Percentiles rank a stretch among this genome's conserved stretches.
Evolutionary conservation across 257 asterid species (phyloP).

Genomic region (Fraxinus excelsior): DNA sequence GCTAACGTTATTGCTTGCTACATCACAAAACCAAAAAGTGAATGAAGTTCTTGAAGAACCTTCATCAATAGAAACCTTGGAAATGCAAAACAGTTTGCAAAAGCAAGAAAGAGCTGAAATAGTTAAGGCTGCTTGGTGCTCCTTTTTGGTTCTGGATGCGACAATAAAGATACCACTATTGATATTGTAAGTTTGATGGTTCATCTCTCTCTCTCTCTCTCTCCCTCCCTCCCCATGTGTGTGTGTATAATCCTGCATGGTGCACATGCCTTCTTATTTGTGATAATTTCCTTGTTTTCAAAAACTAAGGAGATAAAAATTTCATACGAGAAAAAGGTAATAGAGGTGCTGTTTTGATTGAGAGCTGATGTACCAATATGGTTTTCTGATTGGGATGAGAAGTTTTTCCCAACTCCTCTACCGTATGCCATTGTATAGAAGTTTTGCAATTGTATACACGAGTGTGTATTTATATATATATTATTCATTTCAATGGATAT

Average conservation of each 20-base stretch:
- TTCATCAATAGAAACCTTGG: conserved; percentile 48
- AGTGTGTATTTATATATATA: too few species aligned
- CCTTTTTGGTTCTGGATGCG: conserved; percentile 64
- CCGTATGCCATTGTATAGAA: too few species aligned
- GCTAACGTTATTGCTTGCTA: conserved; percentile 60
- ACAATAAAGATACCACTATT: conserved; percentile 69
- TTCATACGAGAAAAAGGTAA: not conserved
- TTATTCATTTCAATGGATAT: not conserved
- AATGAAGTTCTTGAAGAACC: conserved; percentile 51
- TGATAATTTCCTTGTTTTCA: not conserved
- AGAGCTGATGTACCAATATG: not conserved
- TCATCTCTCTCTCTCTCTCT: not conserved
- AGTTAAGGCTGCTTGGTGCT: conserved; percentile 54
- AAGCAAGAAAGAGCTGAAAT: conserved; percentile 43
- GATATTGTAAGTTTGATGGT: conserved; percentile 61
- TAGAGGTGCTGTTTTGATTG: not conserved
- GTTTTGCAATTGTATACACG: too few species aligned
- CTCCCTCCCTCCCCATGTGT: not conserved
- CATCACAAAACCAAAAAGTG: conserved; percentile 41
- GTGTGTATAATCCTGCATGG: not conserved
- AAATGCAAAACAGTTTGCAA: conserved; percentile 34
- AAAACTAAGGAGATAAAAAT: not conserved
- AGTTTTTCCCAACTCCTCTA: too few species aligned
- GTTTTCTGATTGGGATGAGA: not conserved
- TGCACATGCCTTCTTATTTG: not conserved